Evolutionary conservation across 768 basidiomycete genomes (phyloP).

Genomic region (Lanmaoa pseudosensibilis): DNA sequence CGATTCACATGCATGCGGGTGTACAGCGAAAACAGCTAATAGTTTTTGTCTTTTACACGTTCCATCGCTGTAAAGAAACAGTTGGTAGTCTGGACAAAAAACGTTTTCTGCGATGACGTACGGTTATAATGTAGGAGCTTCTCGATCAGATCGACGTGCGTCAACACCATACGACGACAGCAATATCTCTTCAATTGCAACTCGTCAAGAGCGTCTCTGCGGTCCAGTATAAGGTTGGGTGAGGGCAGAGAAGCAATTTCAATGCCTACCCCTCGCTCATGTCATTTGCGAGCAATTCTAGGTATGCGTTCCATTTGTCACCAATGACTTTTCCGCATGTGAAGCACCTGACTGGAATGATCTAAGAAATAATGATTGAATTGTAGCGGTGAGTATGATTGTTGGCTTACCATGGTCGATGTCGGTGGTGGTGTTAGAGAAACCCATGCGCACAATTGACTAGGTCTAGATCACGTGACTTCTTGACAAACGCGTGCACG

Average conservation of each 20-base stretch:
- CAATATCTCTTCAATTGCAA: conserved; percentile 92
- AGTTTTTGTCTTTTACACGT: conserved; percentile 32
- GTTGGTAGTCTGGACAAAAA: not conserved
- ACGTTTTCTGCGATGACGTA: conserved; percentile 42
- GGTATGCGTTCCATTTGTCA: conserved; percentile 91
- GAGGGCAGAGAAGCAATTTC: not conserved
- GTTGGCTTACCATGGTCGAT: conserved; percentile 26
- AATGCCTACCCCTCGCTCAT: conserved; percentile 81
- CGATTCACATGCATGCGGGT: not conserved
- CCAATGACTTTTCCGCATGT: conserved; percentile 97
- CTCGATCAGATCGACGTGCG: conserved; percentile 97
- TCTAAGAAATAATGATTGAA: conserved; percentile 46
- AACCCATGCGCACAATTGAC: not conserved
- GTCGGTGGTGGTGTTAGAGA: conserved; percentile 2
- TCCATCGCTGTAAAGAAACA: conserved; percentile 30
- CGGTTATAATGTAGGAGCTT: conserved; percentile 96
- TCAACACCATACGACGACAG: conserved; percentile 95
- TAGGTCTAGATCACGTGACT: too few species aligned
- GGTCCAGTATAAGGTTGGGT: not conserved
- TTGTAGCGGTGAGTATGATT: not conserved
- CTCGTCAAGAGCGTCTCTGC: conserved; percentile 85
- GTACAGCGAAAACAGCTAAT: conserved; percentile 3
- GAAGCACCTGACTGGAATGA: conserved; percentile 94
- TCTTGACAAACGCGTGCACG: conserved; percentile 22
- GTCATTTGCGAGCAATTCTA: conserved; percentile 77